phyloP scores from a whole-genome alignment of 805 yeast genomes.

The Hanseniaspora lindneri region DNA sequence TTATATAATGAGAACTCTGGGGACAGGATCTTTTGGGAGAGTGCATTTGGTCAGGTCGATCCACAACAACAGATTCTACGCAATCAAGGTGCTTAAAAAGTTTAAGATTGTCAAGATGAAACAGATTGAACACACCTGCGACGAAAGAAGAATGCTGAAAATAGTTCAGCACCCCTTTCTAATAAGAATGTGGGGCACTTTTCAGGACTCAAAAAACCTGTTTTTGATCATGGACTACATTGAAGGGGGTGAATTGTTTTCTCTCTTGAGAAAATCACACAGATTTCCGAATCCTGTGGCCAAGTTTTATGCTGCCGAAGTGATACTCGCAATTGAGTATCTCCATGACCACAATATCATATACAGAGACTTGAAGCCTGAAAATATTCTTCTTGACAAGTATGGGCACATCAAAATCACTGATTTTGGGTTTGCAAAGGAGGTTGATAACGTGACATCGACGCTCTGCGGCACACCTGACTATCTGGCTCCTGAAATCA shows the following conservation, averaged over 20 bases:
- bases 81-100: conserved; percentile 82
- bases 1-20: conserved; percentile 73
- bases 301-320: conserved; percentile 92
- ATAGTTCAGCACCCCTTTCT: conserved; percentile 82
- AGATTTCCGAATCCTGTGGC: conserved; percentile 93
- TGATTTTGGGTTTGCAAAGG: conserved; percentile 92
- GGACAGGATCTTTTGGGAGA: conserved; percentile 92
- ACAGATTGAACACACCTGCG: conserved; percentile 92
- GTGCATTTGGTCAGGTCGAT: conserved; percentile 80
- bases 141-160: conserved; percentile 79
- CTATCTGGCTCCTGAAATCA: conserved; percentile 92
- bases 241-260: conserved; percentile 90
- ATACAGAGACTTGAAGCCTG: conserved; percentile 87
- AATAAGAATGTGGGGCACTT: conserved; percentile 93
- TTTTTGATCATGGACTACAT: conserved; percentile 95
- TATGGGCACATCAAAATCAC: conserved; percentile 86
- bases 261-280: conserved; percentile 73
- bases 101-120: conserved; percentile 82
- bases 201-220: conserved; percentile 71
- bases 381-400: conserved; percentile 74
- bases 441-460: conserved; percentile 82
- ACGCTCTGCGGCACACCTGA: conserved; percentile 94
- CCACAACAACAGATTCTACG: conserved; percentile 84
- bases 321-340: conserved; percentile 70
- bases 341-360: conserved; percentile 75